A percentile compares a stretch with the other conserved stretches of the same genome.
Evolutionary conservation across 306 rosid species (phyloP).

Genomic region (Phaseolus lunatus): DNA sequence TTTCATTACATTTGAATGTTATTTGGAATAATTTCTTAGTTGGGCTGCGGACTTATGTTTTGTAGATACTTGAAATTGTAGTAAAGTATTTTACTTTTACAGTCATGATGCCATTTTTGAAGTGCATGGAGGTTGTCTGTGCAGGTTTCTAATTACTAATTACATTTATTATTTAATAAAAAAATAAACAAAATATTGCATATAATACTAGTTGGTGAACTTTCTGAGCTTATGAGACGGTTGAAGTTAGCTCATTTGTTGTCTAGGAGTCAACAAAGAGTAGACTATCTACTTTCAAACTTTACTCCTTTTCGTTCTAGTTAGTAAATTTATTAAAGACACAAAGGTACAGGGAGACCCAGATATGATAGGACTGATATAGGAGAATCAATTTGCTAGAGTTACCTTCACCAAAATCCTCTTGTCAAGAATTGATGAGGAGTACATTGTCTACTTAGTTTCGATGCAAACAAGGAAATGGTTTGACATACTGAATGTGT

Average conservation of each 20-base stretch:
- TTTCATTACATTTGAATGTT: conserved; percentile 18
- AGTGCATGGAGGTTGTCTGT: background rate
- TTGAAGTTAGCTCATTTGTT: conserved; percentile 9
- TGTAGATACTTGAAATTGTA: conserved; percentile 22
- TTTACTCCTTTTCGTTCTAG: conserved; percentile 6
- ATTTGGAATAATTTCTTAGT: conserved; percentile 18
- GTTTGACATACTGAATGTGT: conserved; percentile 7
- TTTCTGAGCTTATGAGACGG: conserved; percentile 9
- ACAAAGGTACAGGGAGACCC: conserved; percentile 15
- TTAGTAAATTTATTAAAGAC: conserved; percentile 1
- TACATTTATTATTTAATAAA: background rate
- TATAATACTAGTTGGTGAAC: background rate
- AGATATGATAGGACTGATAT: conserved; percentile 28
- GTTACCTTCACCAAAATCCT: conserved; percentile 13
- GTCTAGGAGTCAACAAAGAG: conserved; percentile 6
- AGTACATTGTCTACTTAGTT: conserved; percentile 7
- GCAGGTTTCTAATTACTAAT: background rate
- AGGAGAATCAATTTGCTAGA: conserved; percentile 3
- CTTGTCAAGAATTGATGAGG: conserved; percentile 30
- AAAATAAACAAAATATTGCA: background rate
- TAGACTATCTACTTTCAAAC: background rate
- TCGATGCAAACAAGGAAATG: conserved; percentile 25
- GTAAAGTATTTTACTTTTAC: background rate
- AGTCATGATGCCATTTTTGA: background rate
- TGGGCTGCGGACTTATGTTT: background rate